These are phyloP conservation scores for Pulveroboletus sp. DNA, from an alignment of 768 basidiomycete species.

Conservation along the genomic window DNA sequence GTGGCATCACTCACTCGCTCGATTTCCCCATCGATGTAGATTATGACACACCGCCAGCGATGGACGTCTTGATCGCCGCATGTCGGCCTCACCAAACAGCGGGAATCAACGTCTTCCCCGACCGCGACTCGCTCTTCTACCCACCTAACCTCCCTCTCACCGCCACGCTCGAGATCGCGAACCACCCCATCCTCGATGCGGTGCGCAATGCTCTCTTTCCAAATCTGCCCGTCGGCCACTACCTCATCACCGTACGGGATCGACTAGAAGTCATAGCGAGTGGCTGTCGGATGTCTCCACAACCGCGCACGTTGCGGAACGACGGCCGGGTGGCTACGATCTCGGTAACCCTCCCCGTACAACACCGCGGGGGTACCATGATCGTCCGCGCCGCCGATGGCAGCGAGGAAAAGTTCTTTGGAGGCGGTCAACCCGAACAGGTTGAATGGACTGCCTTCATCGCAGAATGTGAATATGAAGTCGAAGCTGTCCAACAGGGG, in stretches of 20 bases:
- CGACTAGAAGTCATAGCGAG: conserved; percentile 62
- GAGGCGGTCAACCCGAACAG: conserved; percentile 56
- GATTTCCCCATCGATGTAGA: conserved; percentile 80
- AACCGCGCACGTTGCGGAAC: conserved; percentile 48
- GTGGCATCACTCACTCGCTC: conserved; percentile 72
- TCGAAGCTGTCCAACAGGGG: conserved; percentile 67
- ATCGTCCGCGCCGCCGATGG: conserved; percentile 54
- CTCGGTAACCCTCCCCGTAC: conserved; percentile 67
- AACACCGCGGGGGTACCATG: conserved; percentile 65
- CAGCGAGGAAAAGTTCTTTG: conserved; percentile 57
- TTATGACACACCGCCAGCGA: conserved; percentile 67
- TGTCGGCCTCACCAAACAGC: conserved; percentile 62
- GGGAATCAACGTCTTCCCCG: conserved; percentile 47
- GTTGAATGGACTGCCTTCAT: conserved; percentile 78
- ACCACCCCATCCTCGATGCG: conserved; percentile 78
- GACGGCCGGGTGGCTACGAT: conserved; percentile 73
- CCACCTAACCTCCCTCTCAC: conserved; percentile 70
- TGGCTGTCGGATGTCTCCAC: conserved; percentile 55
- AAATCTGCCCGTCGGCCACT: conserved; percentile 59
- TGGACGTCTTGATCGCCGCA: conserved; percentile 72
- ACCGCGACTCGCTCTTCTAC: conserved; percentile 66
- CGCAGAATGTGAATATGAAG: conserved; percentile 69
- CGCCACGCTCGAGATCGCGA: conserved; percentile 72
- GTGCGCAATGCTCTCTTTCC: conserved; percentile 71
- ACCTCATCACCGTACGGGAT: conserved; percentile 64